phyloP scores from a whole-genome alignment of 2,329 filamentous ascomycete species.

The Chrysoporthe deuterocubensis region DNA sequence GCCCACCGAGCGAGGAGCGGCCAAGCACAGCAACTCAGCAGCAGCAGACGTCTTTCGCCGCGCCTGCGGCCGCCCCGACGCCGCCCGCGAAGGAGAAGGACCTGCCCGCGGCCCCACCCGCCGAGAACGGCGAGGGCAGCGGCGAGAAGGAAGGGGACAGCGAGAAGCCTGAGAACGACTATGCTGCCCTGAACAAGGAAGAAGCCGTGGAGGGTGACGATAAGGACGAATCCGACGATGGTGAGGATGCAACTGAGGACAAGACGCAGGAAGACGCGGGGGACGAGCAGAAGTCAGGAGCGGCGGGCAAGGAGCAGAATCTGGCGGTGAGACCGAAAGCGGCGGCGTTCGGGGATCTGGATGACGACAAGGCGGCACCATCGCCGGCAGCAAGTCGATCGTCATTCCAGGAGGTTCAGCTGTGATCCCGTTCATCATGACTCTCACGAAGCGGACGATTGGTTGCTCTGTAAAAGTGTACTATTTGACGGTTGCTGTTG shows the following conservation, averaged over 20 bases:
- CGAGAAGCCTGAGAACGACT: slow-evolving; percentile 32
- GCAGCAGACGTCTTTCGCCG: slow-evolving; percentile 25
- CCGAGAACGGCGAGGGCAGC: slow-evolving; percentile 33
- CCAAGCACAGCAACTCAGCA: slow-evolving; percentile 31
- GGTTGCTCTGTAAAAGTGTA: slow-evolving; percentile 14
- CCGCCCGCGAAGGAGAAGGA: slow-evolving; percentile 40
- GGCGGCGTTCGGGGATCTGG: slow-evolving; percentile 35
- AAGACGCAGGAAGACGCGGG: slow-evolving; percentile 40
- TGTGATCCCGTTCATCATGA: slow-evolving; percentile 43
- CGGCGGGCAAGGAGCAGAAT: slow-evolving; percentile 61
- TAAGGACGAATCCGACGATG: slow-evolving; percentile 34
- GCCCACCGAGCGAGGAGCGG: slow-evolving; percentile 43
- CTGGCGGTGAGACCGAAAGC: slow-evolving; percentile 51
- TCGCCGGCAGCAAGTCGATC: slow-evolving; percentile 56
- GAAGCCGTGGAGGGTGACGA: slow-evolving; percentile 34
- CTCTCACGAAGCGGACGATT: background rate
- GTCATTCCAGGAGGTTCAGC: slow-evolving; percentile 67
- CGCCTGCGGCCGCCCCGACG: slow-evolving; percentile 28
- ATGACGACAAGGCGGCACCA: slow-evolving; percentile 46
- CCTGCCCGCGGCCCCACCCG: slow-evolving; percentile 34
- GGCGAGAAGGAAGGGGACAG: slow-evolving; percentile 25
- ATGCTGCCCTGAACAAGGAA: slow-evolving; percentile 36
- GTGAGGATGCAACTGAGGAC: slow-evolving; percentile 42
- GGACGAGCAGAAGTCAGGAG: slow-evolving; percentile 60
- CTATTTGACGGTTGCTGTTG: slow-evolving; percentile 6